Conservation (phyloP, 768 basidiomycete species). For the Suillus luteus region DNA sequence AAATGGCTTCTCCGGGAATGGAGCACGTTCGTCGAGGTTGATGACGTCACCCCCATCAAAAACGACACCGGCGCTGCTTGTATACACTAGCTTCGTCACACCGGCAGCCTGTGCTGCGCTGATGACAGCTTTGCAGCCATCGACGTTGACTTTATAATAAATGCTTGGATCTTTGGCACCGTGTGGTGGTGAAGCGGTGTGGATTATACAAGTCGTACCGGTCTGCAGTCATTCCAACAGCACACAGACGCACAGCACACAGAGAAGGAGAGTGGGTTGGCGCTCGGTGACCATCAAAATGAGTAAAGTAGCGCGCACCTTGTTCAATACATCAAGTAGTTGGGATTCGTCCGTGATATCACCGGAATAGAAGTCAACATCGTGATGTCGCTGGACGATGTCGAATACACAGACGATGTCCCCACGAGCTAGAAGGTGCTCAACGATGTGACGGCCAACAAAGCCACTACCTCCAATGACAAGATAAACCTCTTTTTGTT, state of each 20-base stretch:
- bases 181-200: slow-evolving; percentile 87
- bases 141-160: slow-evolving; percentile 92
- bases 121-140: slow-evolving; percentile 85
- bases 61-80: slow-evolving; percentile 88
- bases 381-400: slow-evolving; percentile 87
- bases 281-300: background rate
- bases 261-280: background rate
- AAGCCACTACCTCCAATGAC: slow-evolving; percentile 96
- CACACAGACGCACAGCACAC: background rate
- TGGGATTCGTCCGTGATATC: slow-evolving; percentile 82
- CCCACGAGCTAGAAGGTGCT: slow-evolving; percentile 75
- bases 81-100: slow-evolving; percentile 90
- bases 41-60: slow-evolving; percentile 83
- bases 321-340: slow-evolving; percentile 70
- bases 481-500: slow-evolving; percentile 68
- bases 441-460: slow-evolving; percentile 88
- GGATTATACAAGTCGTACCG: slow-evolving; percentile 88
- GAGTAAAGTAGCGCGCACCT: slow-evolving; percentile 45
- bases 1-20: slow-evolving; percentile 69
- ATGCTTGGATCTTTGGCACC: slow-evolving; percentile 67
- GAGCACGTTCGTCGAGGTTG: slow-evolving; percentile 86
- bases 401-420: slow-evolving; percentile 88
- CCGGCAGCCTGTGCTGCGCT: slow-evolving; percentile 71
- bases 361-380: slow-evolving; percentile 85
- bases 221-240: slow-evolving; percentile 46